phyloP scores from a whole-genome alignment of 2,329 filamentous ascomycete genomes.

The Chaetothyriales sp. region DNA sequence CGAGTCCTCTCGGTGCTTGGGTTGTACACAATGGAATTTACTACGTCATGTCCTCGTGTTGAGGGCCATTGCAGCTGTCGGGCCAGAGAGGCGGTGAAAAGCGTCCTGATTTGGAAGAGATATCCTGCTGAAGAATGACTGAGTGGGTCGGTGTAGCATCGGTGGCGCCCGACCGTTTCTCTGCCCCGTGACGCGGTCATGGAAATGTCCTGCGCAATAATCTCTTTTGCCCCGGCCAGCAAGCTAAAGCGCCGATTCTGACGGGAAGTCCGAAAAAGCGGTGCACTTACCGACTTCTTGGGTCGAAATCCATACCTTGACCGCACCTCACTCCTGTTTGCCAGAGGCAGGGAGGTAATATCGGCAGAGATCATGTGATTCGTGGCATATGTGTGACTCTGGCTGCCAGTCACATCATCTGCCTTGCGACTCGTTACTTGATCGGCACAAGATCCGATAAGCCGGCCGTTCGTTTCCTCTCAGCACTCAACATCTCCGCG shows the following conservation, averaged over 20 bases:
- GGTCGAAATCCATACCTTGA: neutral
- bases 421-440: neutral
- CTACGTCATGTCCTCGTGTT: neutral
- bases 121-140: neutral
- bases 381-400: neutral
- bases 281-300: neutral
- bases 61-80: too few relatives aligned
- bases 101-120: neutral
- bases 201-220: neutral
- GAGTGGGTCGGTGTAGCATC: neutral
- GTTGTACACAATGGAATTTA: neutral
- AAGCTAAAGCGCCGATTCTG: neutral
- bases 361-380: neutral
- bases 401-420: neutral
- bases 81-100: neutral
- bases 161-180: neutral
- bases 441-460: neutral
- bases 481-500: neutral
- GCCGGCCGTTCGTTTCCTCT: neutral
- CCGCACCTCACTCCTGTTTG: neutral
- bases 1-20: neutral
- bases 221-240: neutral
- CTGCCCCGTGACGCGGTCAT: neutral
- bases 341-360: neutral
- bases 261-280: neutral